phyloP scores from a whole-genome alignment of 345 rosid genomes.

The Eutrema yunnanense region DNA sequence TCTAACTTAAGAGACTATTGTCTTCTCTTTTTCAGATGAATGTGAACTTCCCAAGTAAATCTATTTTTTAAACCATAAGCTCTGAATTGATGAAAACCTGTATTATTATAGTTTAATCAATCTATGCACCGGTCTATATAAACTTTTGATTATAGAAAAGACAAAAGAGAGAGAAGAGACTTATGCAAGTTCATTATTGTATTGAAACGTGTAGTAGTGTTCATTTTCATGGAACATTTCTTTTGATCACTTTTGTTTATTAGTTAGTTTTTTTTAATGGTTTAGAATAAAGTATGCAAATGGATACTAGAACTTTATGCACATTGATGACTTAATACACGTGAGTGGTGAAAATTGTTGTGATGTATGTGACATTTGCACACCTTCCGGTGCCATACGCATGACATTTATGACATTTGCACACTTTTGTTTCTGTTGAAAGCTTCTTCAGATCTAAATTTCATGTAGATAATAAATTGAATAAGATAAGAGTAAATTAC shows the following conservation, averaged over 20 bases:
- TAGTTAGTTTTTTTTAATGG: neutral
- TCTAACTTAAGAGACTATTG: conserved; percentile 19
- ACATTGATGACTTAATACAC: conserved; percentile 25
- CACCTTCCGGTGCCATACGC: conserved; percentile 4
- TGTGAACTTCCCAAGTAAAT: conserved; percentile 10
- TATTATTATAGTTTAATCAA: neutral
- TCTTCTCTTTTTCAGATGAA: conserved; percentile 1
- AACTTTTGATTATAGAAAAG: neutral
- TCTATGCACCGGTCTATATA: neutral
- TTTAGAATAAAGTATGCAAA: neutral
- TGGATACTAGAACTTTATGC: conserved; percentile 5
- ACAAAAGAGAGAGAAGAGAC: neutral
- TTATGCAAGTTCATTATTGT: neutral
- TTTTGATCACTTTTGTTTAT: neutral
- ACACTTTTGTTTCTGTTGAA: neutral
- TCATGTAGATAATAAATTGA: neutral
- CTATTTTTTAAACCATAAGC: neutral
- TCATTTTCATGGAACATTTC: neutral
- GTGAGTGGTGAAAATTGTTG: conserved; percentile 10
- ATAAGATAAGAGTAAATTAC: neutral
- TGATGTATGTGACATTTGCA: conserved; percentile 17
- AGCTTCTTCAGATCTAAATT: neutral
- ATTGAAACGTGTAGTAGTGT: conserved; percentile 6
- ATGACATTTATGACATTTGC: neutral
- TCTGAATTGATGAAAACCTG: neutral